Conservation (phyloP, 257 asterid genomes). For the Euphrasia confusa region DNA sequence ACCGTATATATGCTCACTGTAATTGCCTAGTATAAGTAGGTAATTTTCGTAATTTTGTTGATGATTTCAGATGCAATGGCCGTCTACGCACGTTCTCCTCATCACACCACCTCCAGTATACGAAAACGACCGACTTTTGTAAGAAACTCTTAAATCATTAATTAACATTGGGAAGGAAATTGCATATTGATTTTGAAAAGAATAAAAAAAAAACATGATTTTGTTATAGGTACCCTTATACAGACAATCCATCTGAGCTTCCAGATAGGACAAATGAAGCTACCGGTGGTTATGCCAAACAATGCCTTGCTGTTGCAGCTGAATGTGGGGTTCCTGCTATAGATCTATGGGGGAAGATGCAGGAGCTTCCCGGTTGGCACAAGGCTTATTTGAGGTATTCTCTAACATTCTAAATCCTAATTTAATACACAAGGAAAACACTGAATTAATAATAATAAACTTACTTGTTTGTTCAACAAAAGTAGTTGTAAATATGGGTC, state of each 20-base stretch:
- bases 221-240: slow-evolving; percentile 42
- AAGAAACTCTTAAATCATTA: slow-evolving; percentile 12
- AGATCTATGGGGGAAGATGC: slow-evolving; percentile 85
- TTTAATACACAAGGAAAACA: too few species aligned
- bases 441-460: too few species aligned
- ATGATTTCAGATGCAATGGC: slow-evolving; percentile 63
- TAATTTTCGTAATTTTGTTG: too few species aligned
- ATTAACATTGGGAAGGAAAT: not conserved
- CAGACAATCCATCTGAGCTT: slow-evolving; percentile 37
- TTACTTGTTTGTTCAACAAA: too few species aligned
- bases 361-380: slow-evolving; percentile 61
- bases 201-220: too few species aligned
- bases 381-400: slow-evolving; percentile 52
- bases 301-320: slow-evolving; percentile 64
- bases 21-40: too few species aligned
- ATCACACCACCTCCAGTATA: slow-evolving; percentile 84
- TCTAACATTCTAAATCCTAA: not conserved
- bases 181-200: not conserved
- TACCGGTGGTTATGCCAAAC: slow-evolving; percentile 64
- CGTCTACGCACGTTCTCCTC: slow-evolving; percentile 56
- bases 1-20: too few species aligned
- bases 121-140: slow-evolving; percentile 69
- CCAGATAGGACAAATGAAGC: slow-evolving; percentile 86
- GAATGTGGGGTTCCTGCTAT: slow-evolving; percentile 52
- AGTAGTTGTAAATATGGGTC: too few species aligned